Evolutionary conservation across 768 basidiomycete species (phyloP).

Genomic region (Kwoniella sp.): DNA sequence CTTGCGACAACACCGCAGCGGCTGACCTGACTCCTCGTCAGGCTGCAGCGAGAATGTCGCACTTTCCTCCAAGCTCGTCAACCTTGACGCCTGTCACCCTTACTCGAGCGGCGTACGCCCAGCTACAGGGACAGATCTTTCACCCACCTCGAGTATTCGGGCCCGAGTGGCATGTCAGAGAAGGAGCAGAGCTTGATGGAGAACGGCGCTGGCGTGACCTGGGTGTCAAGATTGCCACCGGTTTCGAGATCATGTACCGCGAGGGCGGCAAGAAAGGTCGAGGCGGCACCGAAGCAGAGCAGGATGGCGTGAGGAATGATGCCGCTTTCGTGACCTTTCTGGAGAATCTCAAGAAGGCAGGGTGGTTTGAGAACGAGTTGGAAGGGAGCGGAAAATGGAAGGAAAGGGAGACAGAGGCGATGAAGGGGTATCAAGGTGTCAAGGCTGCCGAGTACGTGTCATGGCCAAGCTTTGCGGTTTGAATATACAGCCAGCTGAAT

Average conservation of each 20-base stretch:
- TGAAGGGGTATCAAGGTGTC: constrained; percentile 60
- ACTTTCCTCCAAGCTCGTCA: constrained; percentile 71
- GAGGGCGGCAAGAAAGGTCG: constrained; percentile 57
- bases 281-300: constrained; percentile 40
- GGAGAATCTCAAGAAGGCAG: constrained; percentile 59
- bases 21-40: constrained; percentile 49
- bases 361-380: constrained; percentile 74
- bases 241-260: constrained; percentile 94
- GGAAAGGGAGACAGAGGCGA: constrained; percentile 66
- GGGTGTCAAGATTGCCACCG: constrained; percentile 95
- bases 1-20: background rate
- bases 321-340: constrained; percentile 58
- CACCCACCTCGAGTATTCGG: constrained; percentile 87
- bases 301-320: constrained; percentile 23
- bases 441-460: constrained; percentile 65
- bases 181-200: constrained; percentile 57
- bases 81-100: constrained; percentile 64
- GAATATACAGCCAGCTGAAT: background rate
- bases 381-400: constrained; percentile 77
- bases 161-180: constrained; percentile 48
- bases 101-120: constrained; percentile 91
- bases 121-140: constrained; percentile 84
- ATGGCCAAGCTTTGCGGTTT: background rate
- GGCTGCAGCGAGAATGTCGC: constrained; percentile 83
- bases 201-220: constrained; percentile 77